Base-by-base conservation (phyloP, 768 basidiomycete genomes). In the Boletellus emodensis region DNA sequence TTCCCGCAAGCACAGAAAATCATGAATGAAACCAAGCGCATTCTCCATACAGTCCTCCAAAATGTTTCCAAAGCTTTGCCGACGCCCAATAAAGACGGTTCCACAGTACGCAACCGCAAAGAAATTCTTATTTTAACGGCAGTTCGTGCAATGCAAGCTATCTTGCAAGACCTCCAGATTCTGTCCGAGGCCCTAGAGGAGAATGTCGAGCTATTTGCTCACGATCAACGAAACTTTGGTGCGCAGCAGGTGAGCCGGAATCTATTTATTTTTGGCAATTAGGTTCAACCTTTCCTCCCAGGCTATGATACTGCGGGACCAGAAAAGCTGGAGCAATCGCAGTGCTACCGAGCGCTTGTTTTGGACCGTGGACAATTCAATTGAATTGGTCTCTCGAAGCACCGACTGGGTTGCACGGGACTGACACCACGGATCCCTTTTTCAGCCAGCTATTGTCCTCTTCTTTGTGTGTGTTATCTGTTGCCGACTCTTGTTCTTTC, bases 241-340 rank as follows among this genome's bases (percentile, higher is more conserved):
- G 94, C 96, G 49, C 96, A 99, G 66, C 96, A 96, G 84, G 92
- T 92, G 55, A 49, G 75, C 69, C 40, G 1, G 12, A 8, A 1
- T 5, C n/a, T 18, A 2, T 26, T 39, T 18, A 2, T 5, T 8
- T 39, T 10, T 39, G 36, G 30, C 9, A 24, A 53, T 52, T 32
- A 37, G 13, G 6, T 39, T 44, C 20, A 47, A 50, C 41, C 40
- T 52, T 40, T 18, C 44, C 17, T 35, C 45, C 24, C 56, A 95
- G 90, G 95, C 95, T 15, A 94, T 96, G 85, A 92, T 98, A 49
- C 74, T 99, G 12, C 81, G 95, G 22, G 90, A 94, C 62, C 96
- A 99, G 67, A 93, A 92, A 69, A 88, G 88, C 63, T 98, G 95
- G 95, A 96, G 85, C 55, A 83, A 84, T 22, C 77, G 93, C 44